Percentiles rank a stretch among this genome's conserved stretches.
Evolutionary conservation across 1,284 basidiomycete genomes (phyloP).

Genomic region (Salmacisia buchloeana): DNA sequence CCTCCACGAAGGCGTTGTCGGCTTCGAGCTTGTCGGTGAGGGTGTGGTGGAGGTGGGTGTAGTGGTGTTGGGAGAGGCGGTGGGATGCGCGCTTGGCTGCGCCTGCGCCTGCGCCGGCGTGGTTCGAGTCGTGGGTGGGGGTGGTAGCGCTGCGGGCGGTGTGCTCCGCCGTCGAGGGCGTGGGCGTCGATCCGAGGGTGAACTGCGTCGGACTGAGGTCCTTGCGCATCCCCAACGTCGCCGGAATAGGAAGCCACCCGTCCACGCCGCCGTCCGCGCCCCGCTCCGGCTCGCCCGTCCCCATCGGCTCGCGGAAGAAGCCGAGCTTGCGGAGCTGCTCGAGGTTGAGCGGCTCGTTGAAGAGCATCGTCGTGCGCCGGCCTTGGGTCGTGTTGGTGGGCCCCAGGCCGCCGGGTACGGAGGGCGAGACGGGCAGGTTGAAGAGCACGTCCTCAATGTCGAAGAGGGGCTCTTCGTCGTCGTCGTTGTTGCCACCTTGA

Average conservation of each 20-base stretch:
- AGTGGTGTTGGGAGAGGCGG: not conserved
- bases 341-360: slow-evolving; percentile 8
- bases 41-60: too few relatives aligned
- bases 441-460: slow-evolving; percentile 5
- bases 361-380: not conserved
- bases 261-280: not conserved
- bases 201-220: not conserved
- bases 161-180: not conserved
- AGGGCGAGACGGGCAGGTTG: slow-evolving; percentile 4
- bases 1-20: slow-evolving; percentile 2
- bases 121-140: too few relatives aligned
- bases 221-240: not conserved
- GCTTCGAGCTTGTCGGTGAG: slow-evolving; percentile 8
- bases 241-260: not conserved
- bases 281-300: not conserved
- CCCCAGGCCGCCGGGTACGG: too few relatives aligned
- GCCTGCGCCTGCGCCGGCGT: not conserved
- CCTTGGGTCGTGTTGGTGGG: too few relatives aligned
- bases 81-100: too few relatives aligned
- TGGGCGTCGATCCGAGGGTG: not conserved
- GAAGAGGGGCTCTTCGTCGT: not conserved
- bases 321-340: not conserved
- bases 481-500: not conserved
- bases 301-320: not conserved
- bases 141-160: not conserved